phyloP scores from a whole-genome alignment of 257 asterid genomes.

The Marsdenia floribunda region DNA sequence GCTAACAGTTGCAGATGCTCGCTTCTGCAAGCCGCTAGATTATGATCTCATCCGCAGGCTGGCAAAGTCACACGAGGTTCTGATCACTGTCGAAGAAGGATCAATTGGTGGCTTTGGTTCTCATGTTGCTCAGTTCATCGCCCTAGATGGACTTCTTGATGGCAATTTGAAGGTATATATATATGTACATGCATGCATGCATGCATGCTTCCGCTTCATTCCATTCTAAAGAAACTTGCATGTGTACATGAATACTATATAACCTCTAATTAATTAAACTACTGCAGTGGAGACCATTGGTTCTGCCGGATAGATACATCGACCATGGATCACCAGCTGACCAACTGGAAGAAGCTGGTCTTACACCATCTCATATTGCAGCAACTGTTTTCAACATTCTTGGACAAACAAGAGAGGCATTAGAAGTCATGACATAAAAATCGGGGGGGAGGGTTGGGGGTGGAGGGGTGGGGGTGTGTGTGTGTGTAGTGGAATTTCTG shows the following conservation, averaged over 20 bases:
- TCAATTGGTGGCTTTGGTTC: conserved; percentile 99
- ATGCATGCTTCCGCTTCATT: not conserved
- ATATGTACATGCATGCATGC: not conserved
- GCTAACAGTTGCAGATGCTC: conserved; percentile 87
- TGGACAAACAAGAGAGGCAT: conserved; percentile 84
- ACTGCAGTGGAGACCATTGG: conserved; percentile 97
- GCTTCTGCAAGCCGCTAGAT: conserved; percentile 92
- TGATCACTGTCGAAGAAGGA: conserved; percentile 93
- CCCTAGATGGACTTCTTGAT: conserved; percentile 91
- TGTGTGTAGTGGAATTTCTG: no score
- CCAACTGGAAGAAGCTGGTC: conserved; percentile 67
- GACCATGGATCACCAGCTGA: conserved; percentile 88
- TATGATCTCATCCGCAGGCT: conserved; percentile 60
- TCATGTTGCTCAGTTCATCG: conserved; percentile 91
- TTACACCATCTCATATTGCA: conserved; percentile 78
- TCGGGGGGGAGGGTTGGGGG: conserved; percentile 19
- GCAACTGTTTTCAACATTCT: conserved; percentile 78
- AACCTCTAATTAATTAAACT: not conserved
- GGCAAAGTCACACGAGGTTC: conserved; percentile 76
- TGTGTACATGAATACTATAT: not conserved
- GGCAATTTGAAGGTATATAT: conserved; percentile 64
- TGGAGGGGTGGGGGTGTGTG: not conserved
- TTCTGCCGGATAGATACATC: conserved; percentile 85
- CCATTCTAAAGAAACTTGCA: not conserved
- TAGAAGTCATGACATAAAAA: conserved; percentile 66